Evolutionary conservation across 2,329 filamentous ascomycete species (phyloP).

Genomic region (Phyllachora maydis): DNA sequence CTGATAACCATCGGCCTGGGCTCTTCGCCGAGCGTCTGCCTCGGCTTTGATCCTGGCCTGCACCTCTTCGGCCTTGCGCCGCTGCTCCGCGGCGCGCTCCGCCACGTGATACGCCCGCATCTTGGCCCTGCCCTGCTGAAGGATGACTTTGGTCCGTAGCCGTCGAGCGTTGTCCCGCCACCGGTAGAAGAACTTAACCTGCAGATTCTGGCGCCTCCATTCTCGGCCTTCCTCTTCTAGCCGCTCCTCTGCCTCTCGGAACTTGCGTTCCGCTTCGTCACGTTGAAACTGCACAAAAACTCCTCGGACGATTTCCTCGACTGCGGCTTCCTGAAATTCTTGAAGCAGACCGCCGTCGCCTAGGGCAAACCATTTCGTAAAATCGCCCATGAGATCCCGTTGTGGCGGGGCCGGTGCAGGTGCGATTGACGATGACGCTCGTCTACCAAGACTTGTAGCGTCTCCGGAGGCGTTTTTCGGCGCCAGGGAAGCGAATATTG

Average conservation of each 20-base stretch:
- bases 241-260: conserved; percentile 24
- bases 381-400: conserved; percentile 22
- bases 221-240: conserved; percentile 22
- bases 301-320: conserved; percentile 21
- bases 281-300: conserved; percentile 18
- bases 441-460: no score
- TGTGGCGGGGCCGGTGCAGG: conserved; percentile 5
- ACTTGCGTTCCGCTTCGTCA: conserved; percentile 18
- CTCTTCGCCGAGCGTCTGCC: conserved; percentile 8
- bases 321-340: conserved; percentile 22
- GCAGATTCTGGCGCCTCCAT: conserved; percentile 26
- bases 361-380: conserved; percentile 31
- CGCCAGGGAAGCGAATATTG: no score
- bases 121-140: conserved; percentile 27
- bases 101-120: conserved; percentile 23
- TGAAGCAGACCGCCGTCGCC: conserved; percentile 31
- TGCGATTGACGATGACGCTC: no score
- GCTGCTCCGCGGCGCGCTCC: conserved; percentile 7
- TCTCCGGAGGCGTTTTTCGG: no score
- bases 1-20: conserved; percentile 7
- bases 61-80: conserved; percentile 4
- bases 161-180: conserved; percentile 30
- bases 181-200: conserved; percentile 32
- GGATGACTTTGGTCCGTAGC: conserved; percentile 25
- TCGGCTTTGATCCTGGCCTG: conserved; percentile 12